Percentiles rank a stretch among this genome's conserved stretches.
Evolutionary conservation across 352 stramenopile genomes (phyloP).

Genomic region (Phytophthora chlamydospora): DNA sequence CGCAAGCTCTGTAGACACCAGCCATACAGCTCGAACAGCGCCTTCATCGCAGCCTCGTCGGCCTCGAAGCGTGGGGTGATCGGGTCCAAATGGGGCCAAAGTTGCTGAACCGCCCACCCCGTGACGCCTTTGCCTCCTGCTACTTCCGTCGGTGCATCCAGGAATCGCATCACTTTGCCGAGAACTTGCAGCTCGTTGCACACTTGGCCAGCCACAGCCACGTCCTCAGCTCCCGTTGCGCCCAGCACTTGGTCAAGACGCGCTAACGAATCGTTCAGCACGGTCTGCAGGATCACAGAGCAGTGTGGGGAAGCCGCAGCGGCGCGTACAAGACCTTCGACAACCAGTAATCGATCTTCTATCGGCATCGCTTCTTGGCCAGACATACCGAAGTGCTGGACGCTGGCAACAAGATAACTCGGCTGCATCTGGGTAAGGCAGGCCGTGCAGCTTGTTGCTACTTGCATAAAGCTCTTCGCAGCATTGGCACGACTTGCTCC

Average conservation of each 20-base stretch:
- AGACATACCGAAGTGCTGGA: conserved; percentile 48
- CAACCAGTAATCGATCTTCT: conserved; percentile 62
- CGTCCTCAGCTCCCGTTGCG: conserved; percentile 23
- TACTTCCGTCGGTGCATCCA: conserved; percentile 61
- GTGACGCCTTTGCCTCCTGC: conserved; percentile 58
- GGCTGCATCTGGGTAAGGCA: conserved; percentile 58
- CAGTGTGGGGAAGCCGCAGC: conserved; percentile 55
- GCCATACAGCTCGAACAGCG: conserved; percentile 71
- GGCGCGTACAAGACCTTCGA: conserved; percentile 68
- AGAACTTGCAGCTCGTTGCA: conserved; percentile 71
- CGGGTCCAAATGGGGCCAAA: conserved; percentile 66
- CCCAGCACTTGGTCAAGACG: conserved; percentile 56
- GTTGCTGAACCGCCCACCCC: conserved; percentile 47
- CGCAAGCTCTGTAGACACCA: conserved; percentile 76
- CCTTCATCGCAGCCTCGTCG: conserved; percentile 54
- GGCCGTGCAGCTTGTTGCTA: conserved; percentile 52
- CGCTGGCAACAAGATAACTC: conserved; percentile 44
- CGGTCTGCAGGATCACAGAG: conserved; percentile 51
- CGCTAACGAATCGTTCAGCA: conserved; percentile 54
- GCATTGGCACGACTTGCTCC: conserved; percentile 48
- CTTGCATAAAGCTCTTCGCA: conserved; percentile 78
- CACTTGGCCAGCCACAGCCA: conserved; percentile 29
- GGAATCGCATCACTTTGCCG: conserved; percentile 68
- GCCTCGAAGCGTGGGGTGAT: conserved; percentile 46
- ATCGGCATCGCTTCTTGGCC: conserved; percentile 44